phyloP scores from a whole-genome alignment of 148 eudicot species.

The Selenicereus undatus region DNA sequence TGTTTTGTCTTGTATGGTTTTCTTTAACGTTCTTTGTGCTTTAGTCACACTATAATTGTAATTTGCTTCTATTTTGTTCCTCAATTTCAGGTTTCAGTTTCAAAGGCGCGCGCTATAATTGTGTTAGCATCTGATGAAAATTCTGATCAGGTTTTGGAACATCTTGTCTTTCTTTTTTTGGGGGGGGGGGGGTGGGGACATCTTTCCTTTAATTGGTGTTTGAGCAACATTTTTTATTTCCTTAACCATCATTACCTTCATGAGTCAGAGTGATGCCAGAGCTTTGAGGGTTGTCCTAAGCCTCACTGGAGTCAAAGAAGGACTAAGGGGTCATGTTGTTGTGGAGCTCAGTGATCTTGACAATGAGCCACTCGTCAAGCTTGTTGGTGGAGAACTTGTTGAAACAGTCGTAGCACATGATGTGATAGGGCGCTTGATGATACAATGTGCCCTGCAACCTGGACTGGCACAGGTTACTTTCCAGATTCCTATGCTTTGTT shows the following conservation, averaged over 20 bases:
- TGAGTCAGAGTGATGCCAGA: slow-evolving; percentile 83
- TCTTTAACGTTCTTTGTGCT: neutral
- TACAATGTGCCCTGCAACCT: slow-evolving; percentile 98
- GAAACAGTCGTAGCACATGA: slow-evolving; percentile 98
- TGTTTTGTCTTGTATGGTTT: neutral
- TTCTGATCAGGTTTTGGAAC: slow-evolving; percentile 71
- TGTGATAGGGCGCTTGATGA: slow-evolving; percentile 95
- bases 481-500: neutral
- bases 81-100: slow-evolving; percentile 73
- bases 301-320: slow-evolving; percentile 90
- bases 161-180: neutral
- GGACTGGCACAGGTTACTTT: slow-evolving; percentile 89
- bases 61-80: neutral
- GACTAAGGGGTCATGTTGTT: slow-evolving; percentile 89
- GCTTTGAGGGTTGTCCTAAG: slow-evolving; percentile 92
- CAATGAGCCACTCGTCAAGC: slow-evolving; percentile 94
- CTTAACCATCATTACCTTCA: slow-evolving; percentile 20
- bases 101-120: slow-evolving; percentile 93
- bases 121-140: slow-evolving; percentile 94
- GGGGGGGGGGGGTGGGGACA: too few relatives aligned
- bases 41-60: neutral
- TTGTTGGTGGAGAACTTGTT: slow-evolving; percentile 85
- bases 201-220: neutral
- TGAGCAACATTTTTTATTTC: slow-evolving; percentile 6
- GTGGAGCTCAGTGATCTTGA: slow-evolving; percentile 97